phyloP scores from a whole-genome alignment of 2,329 filamentous ascomycete species.

The Talaromyces sp. region DNA sequence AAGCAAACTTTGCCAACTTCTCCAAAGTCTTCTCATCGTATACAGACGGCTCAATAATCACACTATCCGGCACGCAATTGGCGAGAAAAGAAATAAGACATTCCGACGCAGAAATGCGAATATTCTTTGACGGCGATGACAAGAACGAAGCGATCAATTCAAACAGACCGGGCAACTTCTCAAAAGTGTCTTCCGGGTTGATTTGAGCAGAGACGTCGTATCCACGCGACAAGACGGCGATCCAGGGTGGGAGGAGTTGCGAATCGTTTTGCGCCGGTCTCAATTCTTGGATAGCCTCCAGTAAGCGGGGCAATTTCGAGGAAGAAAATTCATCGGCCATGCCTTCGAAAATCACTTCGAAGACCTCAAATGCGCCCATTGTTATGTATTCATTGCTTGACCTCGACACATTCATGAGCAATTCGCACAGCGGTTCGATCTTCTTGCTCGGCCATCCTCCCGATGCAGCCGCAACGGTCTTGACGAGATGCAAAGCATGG shows the following conservation, averaged over 20 bases:
- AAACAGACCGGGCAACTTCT: conserved; percentile 83
- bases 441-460: conserved; percentile 96
- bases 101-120: conserved; percentile 89
- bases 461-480: conserved; percentile 79
- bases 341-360: conserved; percentile 91
- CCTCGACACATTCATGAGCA: conserved; percentile 81
- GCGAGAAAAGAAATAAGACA: conserved; percentile 89
- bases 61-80: conserved; percentile 80
- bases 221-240: conserved; percentile 88
- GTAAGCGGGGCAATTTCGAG: conserved; percentile 79
- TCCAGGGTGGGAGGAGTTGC: conserved; percentile 91
- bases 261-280: conserved; percentile 91
- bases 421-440: conserved; percentile 86
- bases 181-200: conserved; percentile 84
- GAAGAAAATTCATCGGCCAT: conserved; percentile 86
- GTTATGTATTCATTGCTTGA: conserved; percentile 94
- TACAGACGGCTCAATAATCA: conserved; percentile 82
- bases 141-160: conserved; percentile 75
- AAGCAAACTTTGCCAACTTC: conserved; percentile 68
- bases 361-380: conserved; percentile 94
- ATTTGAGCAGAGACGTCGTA: conserved; percentile 92
- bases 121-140: conserved; percentile 83
- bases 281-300: conserved; percentile 88
- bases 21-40: conserved; percentile 88
- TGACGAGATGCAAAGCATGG: conserved; percentile 87